A percentile compares a stretch with the other conserved stretches of the same genome.
phyloP scores from a whole-genome alignment of 2,329 filamentous ascomycete genomes.

The Exophiala oligosperma region DNA sequence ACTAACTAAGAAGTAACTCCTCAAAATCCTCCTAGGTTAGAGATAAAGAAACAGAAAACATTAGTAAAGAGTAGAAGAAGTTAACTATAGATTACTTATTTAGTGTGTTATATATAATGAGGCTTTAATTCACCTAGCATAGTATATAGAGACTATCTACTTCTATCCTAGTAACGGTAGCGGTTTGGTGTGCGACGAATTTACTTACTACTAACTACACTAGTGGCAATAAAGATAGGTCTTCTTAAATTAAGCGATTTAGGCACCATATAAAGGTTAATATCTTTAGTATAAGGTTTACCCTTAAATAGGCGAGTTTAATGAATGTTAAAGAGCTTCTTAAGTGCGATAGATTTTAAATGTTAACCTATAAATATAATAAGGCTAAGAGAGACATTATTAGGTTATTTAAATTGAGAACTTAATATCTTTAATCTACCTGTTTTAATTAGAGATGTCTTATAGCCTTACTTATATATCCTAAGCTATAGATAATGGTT shows the following conservation, averaged over 20 bases:
- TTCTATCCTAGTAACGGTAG: conserved; percentile 22
- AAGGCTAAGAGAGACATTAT: conserved; percentile 19
- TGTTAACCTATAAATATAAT: conserved; percentile 29
- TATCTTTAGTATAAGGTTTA: conserved; percentile 18
- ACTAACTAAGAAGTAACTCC: conserved; percentile 26
- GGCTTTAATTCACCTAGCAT: conserved; percentile 1
- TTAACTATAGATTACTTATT: conserved; percentile 26
- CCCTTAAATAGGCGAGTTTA: conserved; percentile 16
- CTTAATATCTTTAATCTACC: neutral
- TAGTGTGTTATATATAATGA: conserved; percentile 3
- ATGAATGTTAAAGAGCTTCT: conserved; percentile 23
- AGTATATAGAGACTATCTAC: conserved; percentile 13
- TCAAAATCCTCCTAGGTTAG: conserved; percentile 30
- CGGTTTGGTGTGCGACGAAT: conserved; percentile 11
- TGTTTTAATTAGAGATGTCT: neutral
- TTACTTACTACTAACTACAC: conserved; percentile 19
- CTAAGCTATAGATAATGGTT: neutral
- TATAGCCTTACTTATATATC: neutral
- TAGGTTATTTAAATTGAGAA: neutral
- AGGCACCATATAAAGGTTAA: conserved; percentile 28
- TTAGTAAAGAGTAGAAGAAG: conserved; percentile 30
- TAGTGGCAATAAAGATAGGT: conserved; percentile 28
- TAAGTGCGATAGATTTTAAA: conserved; percentile 29
- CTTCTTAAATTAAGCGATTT: conserved; percentile 25
- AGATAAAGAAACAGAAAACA: conserved; percentile 33